Evolutionary conservation across 2,329 filamentous ascomycete species (phyloP), one percentile per base, ranked within the genome.

Genomic region (Erysiphe neolycopersici): DNA sequence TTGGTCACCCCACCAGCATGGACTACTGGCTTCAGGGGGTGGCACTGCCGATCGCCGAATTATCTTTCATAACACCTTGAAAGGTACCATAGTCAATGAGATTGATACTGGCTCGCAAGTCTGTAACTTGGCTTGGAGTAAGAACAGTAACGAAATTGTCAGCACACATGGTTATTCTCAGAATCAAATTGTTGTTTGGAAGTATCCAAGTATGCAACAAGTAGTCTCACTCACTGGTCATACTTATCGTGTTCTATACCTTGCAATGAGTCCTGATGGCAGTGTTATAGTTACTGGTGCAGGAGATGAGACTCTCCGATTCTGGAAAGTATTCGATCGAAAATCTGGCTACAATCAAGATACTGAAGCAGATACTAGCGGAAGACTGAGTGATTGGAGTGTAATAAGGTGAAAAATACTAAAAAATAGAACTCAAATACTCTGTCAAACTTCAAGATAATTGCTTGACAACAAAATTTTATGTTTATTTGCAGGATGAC

Each of bases 181-280:
- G 57, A 94, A 98, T 58, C 89, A 95, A 60, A 94, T 98, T 53
- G 87, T 95, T 33, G 83, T 98, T 44, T 98, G 89, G 89, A 98
- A 98, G 57, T 98, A 98, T 56, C 89, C 89, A 1, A 85, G 79
- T 51, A 95, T 98, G 89, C 83, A 83, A 41, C 89, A 95, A 58
- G 84, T 98, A 9, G 87, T 83, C 36, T 92, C 82, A 51, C 65
- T 98, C 39, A 98, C 89, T 0, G 89, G 89, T 0, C 89, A 98
- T 59, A 98, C 89, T 1, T 95, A 91, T 60, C 79, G 89, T 55
- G 89, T 98, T 12, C 67, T 98, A 3, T 98, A 95, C 58, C 67
- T 98, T 43, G 85, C 85, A 30, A 95, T 95, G 84, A 94, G 85
- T 56, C 89, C 89, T 1, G 87, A 95, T 55, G 89, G 89, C 16